phyloP scores from a whole-genome alignment of 768 basidiomycete species.

The Lentinula lateritia region DNA sequence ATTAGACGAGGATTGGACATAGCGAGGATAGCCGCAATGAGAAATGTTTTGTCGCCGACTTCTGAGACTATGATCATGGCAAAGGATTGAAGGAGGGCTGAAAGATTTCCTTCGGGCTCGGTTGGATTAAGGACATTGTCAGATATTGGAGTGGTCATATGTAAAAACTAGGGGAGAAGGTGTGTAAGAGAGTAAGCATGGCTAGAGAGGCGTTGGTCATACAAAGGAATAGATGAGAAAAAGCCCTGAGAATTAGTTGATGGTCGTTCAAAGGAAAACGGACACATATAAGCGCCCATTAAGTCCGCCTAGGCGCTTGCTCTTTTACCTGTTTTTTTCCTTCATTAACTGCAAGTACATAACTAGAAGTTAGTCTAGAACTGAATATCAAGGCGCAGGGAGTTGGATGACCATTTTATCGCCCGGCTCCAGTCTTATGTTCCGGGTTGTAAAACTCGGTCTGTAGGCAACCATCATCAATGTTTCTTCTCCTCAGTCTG shows the following conservation, averaged over 20 bases:
- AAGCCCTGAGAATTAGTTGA: neutral
- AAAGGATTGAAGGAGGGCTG: constrained; percentile 75
- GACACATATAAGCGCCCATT: no score
- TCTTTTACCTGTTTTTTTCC: no score
- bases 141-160: neutral
- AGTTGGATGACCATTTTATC: no score
- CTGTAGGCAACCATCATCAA: no score
- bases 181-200: neutral
- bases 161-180: neutral
- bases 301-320: no score
- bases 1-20: constrained; percentile 85
- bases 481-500: no score
- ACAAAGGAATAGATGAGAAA: neutral
- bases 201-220: neutral
- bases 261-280: neutral
- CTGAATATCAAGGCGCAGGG: no score
- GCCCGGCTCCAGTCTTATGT: no score
- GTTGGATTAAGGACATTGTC: neutral
- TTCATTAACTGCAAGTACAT: no score
- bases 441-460: no score
- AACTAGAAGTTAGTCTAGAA: no score
- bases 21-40: constrained; percentile 78
- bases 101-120: constrained; percentile 24
- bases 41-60: constrained; percentile 96
- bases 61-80: constrained; percentile 90